phyloP scores from a whole-genome alignment of 225 moss, liverwort and hornwort species.

The Bryum argenteum region DNA sequence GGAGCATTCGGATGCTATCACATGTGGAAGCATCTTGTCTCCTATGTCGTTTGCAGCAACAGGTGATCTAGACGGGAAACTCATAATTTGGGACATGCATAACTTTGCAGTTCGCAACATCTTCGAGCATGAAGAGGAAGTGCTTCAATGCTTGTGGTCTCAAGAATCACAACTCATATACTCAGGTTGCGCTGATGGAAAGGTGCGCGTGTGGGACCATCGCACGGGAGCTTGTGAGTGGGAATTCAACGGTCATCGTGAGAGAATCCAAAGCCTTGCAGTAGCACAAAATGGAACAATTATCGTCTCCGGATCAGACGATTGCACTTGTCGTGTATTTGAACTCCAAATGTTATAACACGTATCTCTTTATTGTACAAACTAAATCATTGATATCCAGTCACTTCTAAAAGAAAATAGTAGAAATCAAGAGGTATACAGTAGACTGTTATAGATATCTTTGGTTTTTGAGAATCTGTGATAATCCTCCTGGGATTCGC shows the following conservation, averaged over 20 bases:
- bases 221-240: conserved; percentile 45
- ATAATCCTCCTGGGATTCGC: not conserved
- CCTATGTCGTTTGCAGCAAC: conserved; percentile 50
- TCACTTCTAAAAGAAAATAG: no score
- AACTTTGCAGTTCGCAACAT: conserved; percentile 39
- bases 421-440: no score
- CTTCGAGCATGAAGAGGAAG: no score
- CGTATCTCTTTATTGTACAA: no score
- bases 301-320: conserved; percentile 45
- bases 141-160: no score
- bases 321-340: conserved; percentile 46
- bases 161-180: no score
- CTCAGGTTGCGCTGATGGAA: no score
- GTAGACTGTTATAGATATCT: no score
- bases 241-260: conserved; percentile 46
- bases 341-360: no score
- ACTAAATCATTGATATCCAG: no score
- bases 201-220: conserved; percentile 60
- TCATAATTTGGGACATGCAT: conserved; percentile 63
- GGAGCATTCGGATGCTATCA: conserved; percentile 45
- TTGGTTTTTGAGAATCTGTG: not conserved
- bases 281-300: conserved; percentile 39
- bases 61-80: conserved; percentile 59
- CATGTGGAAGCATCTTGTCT: no score
- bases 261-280: conserved; percentile 44